Conservation (phyloP, 768 basidiomycete species). For the Boletus sensibilis region DNA sequence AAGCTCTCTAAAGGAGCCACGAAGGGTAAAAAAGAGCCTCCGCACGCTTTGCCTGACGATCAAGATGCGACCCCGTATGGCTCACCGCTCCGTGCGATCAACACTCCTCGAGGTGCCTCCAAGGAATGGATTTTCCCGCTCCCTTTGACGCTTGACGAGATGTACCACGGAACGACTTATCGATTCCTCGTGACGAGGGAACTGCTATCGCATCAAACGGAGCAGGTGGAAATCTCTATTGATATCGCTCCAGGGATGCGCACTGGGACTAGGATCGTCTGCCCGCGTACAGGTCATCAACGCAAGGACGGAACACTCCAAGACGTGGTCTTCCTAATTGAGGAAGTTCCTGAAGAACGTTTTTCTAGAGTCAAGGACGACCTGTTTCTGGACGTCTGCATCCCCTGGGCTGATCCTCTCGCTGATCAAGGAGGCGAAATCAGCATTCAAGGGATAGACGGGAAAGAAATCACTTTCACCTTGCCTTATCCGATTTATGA, state of each 20-base stretch:
- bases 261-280: slow-evolving; percentile 57
- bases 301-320: slow-evolving; percentile 53
- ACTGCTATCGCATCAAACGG: slow-evolving; percentile 46
- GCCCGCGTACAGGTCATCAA: slow-evolving; percentile 67
- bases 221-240: slow-evolving; percentile 57
- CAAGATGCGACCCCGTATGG: slow-evolving; percentile 27
- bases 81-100: slow-evolving; percentile 42
- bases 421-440: slow-evolving; percentile 48
- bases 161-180: slow-evolving; percentile 54
- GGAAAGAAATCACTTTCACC: slow-evolving; percentile 47
- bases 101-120: slow-evolving; percentile 39
- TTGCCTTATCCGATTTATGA: slow-evolving; percentile 54
- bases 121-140: slow-evolving; percentile 72
- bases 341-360: slow-evolving; percentile 55
- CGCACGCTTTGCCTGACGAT: slow-evolving; percentile 4
- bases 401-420: slow-evolving; percentile 56
- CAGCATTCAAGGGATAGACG: slow-evolving; percentile 56
- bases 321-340: slow-evolving; percentile 65
- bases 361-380: slow-evolving; percentile 60
- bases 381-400: slow-evolving; percentile 50
- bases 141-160: slow-evolving; percentile 57
- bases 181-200: slow-evolving; percentile 61
- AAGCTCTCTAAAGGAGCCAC: slow-evolving; percentile 24
- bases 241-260: slow-evolving; percentile 63
- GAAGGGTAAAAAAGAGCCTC: slow-evolving; percentile 4